Percentiles rank a stretch among this genome's conserved stretches.
Evolutionary conservation across 208 protist species (phyloP).

Genomic region (Acanthamoeba sp.): DNA sequence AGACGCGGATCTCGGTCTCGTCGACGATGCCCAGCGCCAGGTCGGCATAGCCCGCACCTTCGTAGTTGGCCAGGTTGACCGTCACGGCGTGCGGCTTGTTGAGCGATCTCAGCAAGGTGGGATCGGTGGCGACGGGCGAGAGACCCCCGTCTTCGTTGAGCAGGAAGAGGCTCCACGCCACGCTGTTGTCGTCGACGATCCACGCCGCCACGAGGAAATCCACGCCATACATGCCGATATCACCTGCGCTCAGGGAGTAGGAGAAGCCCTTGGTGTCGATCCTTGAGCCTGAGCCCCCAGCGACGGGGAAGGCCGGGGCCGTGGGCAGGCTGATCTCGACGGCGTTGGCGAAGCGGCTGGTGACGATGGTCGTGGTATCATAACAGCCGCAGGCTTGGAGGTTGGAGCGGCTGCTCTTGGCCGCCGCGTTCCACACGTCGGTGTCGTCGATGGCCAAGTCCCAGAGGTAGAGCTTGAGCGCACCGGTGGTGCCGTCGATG

Average conservation of each 20-base stretch:
- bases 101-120: not conserved
- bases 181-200: conserved; percentile 5
- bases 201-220: not conserved
- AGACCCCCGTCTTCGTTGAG: not conserved
- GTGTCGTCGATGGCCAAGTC: not conserved
- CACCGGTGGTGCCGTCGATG: conserved; percentile 6
- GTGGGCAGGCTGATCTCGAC: not conserved
- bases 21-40: not conserved
- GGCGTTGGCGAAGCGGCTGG: not conserved
- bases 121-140: not conserved
- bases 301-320: not conserved
- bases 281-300: not conserved
- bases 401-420: not conserved
- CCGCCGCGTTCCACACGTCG: not conserved
- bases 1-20: not conserved
- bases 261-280: conserved; percentile 10
- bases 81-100: conserved; percentile 10
- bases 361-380: not conserved
- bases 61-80: conserved; percentile 43
- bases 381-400: conserved; percentile 4
- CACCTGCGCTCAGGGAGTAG: not conserved
- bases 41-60: not conserved
- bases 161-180: not conserved
- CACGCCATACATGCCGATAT: not conserved
- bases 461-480: not conserved